These are phyloP conservation scores for Pestalotiopsis sp. DNA, from an alignment of 2,329 filamentous ascomycete species.

Conservation along the genomic window DNA sequence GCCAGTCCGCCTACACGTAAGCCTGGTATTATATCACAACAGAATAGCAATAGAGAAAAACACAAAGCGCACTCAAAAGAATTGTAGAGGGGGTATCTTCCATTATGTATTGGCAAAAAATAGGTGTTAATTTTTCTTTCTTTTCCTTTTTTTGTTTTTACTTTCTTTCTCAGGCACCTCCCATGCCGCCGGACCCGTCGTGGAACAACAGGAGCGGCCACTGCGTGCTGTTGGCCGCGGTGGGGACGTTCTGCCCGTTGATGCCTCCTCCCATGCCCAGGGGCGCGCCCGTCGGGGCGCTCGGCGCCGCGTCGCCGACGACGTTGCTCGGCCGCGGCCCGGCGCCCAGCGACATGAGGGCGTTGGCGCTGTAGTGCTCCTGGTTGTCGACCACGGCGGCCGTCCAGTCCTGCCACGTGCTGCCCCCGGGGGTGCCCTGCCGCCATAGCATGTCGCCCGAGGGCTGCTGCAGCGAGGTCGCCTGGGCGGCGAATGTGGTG, in stretches of 20 bases:
- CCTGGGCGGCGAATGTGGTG: slow-evolving; percentile 30
- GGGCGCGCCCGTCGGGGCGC: slow-evolving; percentile 18
- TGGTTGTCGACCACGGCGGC: slow-evolving; percentile 52
- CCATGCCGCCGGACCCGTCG: slow-evolving; percentile 25
- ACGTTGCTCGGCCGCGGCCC: slow-evolving; percentile 17
- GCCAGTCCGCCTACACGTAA: no score
- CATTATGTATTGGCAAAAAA: background rate
- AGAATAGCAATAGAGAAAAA: background rate
- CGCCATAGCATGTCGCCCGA: slow-evolving; percentile 33
- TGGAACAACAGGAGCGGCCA: slow-evolving; percentile 34
- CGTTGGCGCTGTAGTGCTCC: slow-evolving; percentile 51
- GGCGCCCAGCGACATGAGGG: slow-evolving; percentile 48
- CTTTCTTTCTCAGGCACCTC: slow-evolving; percentile 23
- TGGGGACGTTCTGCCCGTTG: slow-evolving; percentile 23
- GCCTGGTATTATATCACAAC: no score
- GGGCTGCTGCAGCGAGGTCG: slow-evolving; percentile 30
- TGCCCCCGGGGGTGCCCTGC: slow-evolving; percentile 35
- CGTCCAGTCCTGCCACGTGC: slow-evolving; percentile 59
- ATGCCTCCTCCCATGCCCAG: slow-evolving; percentile 23
- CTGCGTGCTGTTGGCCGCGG: slow-evolving; percentile 28
- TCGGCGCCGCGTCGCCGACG: slow-evolving; percentile 21
- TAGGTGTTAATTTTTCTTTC: background rate
- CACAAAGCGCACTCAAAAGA: background rate
- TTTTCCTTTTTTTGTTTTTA: background rate
- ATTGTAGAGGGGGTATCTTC: background rate